Percentiles rank a stretch among this genome's conserved stretches.
Evolutionary conservation across 208 protist species (phyloP).

Genomic region (Acanthamoeba healyi): DNA sequence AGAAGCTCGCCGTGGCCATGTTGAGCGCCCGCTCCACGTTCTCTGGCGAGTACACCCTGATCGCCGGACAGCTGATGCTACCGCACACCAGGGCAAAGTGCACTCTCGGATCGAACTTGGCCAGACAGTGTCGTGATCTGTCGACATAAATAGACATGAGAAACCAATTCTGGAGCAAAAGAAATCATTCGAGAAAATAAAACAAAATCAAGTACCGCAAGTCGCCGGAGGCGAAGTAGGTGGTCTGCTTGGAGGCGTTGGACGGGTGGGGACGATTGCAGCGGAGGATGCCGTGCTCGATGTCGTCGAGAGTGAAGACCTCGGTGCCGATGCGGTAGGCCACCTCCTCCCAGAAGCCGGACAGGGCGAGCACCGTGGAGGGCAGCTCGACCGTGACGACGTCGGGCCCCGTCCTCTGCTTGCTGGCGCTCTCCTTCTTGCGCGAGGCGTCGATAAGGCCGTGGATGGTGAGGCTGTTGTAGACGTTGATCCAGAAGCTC

Average conservation of each 20-base stretch:
- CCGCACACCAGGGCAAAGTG: slow-evolving; percentile 7
- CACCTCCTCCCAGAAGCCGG: neutral
- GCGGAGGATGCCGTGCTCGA: slow-evolving; percentile 4
- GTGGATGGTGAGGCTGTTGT: slow-evolving; percentile 36
- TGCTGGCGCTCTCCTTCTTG: neutral
- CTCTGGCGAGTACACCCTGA: neutral
- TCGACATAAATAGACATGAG: neutral
- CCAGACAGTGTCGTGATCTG: neutral
- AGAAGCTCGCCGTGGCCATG: neutral
- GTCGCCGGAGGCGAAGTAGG: neutral
- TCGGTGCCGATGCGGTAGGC: neutral
- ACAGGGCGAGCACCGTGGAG: too few relatives aligned
- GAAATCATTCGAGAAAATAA: neutral
- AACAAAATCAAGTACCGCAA: neutral
- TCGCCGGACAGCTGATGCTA: neutral
- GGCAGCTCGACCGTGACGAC: too few relatives aligned
- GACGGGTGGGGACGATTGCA: neutral
- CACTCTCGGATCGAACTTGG: neutral
- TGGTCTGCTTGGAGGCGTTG: neutral
- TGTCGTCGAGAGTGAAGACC: neutral
- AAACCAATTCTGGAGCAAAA: too few relatives aligned
- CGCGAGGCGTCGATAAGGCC: neutral
- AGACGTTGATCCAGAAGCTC: slow-evolving; percentile 49
- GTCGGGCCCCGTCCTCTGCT: too few relatives aligned
- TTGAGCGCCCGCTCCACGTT: neutral